Evolutionary conservation across 805 yeast species (phyloP), one percentile per base, ranked within the genome.

Genomic region (Wickerhamiella qilinensis): DNA sequence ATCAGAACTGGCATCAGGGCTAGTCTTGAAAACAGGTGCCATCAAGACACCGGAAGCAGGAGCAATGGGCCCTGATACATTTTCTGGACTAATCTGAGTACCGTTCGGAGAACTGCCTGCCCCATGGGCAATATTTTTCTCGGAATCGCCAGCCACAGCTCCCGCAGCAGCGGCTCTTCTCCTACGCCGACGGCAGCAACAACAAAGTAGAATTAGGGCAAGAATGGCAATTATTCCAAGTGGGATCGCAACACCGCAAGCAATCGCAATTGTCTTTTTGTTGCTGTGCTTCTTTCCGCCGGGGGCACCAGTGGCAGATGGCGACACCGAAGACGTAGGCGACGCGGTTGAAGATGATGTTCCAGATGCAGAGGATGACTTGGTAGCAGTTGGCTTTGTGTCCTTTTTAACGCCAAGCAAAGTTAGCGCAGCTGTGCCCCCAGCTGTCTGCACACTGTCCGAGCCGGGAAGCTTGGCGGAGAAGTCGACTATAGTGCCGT

Each of bases 231-330:
- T 48, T 2, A 68, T 67, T 3, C 72, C 59, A 0, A 69, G 53
- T 1, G 94, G 94, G 35, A 91, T 67, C 2, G 78, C 82, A n/a
- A 81, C 86, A 39, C 95, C 96, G 43, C 86, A 68, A 1, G 86
- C 94, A 52, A 88, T 80, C 0, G 94, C 94, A n/a, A 82, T 63
- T 2, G 71, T 69, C 46, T 70, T 77, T 38, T 62, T 65, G 28
- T 54, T 38, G 38, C 43, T 37, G 36, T 39, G 38, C 31, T 38
- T 37, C 34, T 21, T 27, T 47, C 37, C 14, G 52, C 38, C 19
- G 14, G 59, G 38, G 2, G 66, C 30, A 3, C 60, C 18, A 11
- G 59, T 34, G 2, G 55, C 20, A 15, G 63, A 34, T 4, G 61
- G 31, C 7, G 66, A 36, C 14, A 62, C 37, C 11, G 65, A 36